These are phyloP conservation scores for Brassica napus DNA, from an alignment of 345 rosid genomes.

Conservation along the genomic window Da-Ae NC_063435.1:1998001-1998500, in stretches of 20 bases:
- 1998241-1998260: neutral
- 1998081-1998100: conserved; percentile 84
- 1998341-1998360: conserved; percentile 68
- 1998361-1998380: conserved; percentile 4
- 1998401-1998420: conserved; percentile 49
- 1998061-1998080: conserved; percentile 64
- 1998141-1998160: conserved; percentile 60
- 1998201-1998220: conserved; percentile 59
- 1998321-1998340: conserved; percentile 65
- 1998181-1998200: conserved; percentile 57
- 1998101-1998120: conserved; percentile 80
- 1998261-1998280: neutral
- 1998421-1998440: conserved; percentile 57
- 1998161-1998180: conserved; percentile 56
- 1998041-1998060: conserved; percentile 68
- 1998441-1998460: conserved; percentile 50
- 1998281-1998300: neutral
- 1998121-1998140: conserved; percentile 71
- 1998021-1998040: conserved; percentile 63
- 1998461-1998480: conserved; percentile 49
- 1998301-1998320: conserved; percentile 39
- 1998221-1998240: conserved; percentile 55
- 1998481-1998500: conserved; percentile 57
- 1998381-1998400: conserved; percentile 39
- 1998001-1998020: conserved; percentile 69